Evolutionary conservation across 2,329 filamentous ascomycete genomes (phyloP).

Genomic region (Malbranchea cinnamomea): DNA sequence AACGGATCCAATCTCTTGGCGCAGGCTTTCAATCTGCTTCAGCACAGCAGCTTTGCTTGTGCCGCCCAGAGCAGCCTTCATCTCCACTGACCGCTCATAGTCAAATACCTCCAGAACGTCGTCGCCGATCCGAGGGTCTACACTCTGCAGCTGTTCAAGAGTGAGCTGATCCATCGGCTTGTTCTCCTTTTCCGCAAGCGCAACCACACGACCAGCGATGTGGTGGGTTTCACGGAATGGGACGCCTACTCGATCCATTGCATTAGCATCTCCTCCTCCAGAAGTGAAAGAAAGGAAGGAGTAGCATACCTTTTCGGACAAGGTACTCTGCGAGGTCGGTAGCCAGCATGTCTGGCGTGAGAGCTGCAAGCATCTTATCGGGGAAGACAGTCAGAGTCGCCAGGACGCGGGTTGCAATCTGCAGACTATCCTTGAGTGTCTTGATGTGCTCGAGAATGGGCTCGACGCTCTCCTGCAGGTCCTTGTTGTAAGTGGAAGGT

Average conservation of each 20-base stretch:
- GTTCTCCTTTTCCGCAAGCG: slow-evolving; percentile 51
- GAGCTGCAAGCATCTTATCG: slow-evolving; percentile 61
- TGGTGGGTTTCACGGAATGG: slow-evolving; percentile 72
- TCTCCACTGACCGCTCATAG: slow-evolving; percentile 72
- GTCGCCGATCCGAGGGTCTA: slow-evolving; percentile 55
- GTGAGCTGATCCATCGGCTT: slow-evolving; percentile 56
- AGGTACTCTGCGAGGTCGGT: slow-evolving; percentile 36
- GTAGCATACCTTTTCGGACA: slow-evolving; percentile 15
- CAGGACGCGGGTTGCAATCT: slow-evolving; percentile 69
- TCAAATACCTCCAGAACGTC: slow-evolving; percentile 60
- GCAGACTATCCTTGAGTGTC: slow-evolving; percentile 63
- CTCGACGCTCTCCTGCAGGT: slow-evolving; percentile 77
- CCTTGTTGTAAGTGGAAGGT: slow-evolving; percentile 78
- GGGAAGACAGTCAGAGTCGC: slow-evolving; percentile 55
- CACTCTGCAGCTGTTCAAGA: slow-evolving; percentile 48
- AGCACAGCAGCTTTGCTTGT: slow-evolving; percentile 57
- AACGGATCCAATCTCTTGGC: slow-evolving; percentile 5
- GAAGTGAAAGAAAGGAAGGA: background rate
- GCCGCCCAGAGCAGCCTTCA: slow-evolving; percentile 60
- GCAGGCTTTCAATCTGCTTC: slow-evolving; percentile 51
- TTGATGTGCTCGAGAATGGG: slow-evolving; percentile 74
- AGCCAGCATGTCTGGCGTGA: slow-evolving; percentile 74
- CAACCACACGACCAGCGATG: slow-evolving; percentile 58
- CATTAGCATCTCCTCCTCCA: too few species aligned
- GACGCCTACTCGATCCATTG: too few species aligned